Evolutionary conservation across 495 filamentous ascomycete species (phyloP), one percentile per base, ranked within the genome.

Genomic region (Friedmanniomyces simplex): DNA sequence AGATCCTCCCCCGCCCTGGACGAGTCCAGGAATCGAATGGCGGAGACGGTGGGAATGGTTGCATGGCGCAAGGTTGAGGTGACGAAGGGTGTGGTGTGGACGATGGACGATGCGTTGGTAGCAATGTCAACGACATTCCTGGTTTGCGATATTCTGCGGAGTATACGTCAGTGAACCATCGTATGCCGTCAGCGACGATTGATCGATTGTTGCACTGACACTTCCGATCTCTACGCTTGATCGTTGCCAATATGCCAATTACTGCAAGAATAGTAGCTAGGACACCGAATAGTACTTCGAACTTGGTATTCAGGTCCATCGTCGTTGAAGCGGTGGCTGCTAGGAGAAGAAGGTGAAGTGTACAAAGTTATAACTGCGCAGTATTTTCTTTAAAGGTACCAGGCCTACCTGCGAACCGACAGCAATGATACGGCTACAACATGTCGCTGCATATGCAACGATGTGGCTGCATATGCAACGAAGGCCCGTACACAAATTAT

Each of bases 301-400:
- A 52, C 10, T 18, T 30, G 2, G 55, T 58, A 21, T 58, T 22
- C 18, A 58, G 47, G 36, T 58, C 48, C 55, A 58, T 58, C 2
- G 1, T 55, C 18, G 7, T 11, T 42, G 26, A 6, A 36, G 10
- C 30, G 21, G 2, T n/a, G 49, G 6, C 14, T 5, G 14, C 41
- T 22, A 16, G 41, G 41, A n/a, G 41, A 43, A n/a, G 41, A 3
- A 32, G 28, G 10, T 3, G 3, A 32, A 3, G 4, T 32, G 28
- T 32, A 32, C 10, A 10, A 32, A 32, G 10, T 4, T 32, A 10
- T 10, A 32, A 32, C 10, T 10, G 10, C 28, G 28, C 28, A 32
- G 3, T 3, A 10, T 32, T 32, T 32, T 10, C 28, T 4, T 4
- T 32, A 32, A 3, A 32, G 10, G 28, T n/a, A n/a, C n/a, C n/a